Conservation (phyloP, 805 yeast species). For the Starmerella davenportii region DNA sequence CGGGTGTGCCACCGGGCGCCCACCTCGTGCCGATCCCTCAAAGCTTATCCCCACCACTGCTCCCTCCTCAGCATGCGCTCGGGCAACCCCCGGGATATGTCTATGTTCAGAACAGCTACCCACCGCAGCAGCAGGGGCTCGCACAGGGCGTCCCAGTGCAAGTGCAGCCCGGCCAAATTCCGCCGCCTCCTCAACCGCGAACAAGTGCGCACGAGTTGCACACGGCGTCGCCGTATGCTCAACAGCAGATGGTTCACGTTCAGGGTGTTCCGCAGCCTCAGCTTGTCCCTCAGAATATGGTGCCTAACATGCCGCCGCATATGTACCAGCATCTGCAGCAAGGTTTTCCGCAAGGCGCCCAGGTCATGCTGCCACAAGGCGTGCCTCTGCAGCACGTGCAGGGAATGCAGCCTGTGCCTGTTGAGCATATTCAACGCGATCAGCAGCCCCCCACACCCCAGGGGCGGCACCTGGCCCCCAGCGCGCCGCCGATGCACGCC, state of each 20-base stretch:
- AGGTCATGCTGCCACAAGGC: not conserved
- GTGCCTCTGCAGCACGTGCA: not conserved
- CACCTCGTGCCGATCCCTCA: not conserved
- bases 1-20: not conserved
- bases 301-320: conserved; percentile 2
- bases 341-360: not conserved
- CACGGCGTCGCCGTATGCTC: conserved; percentile 2
- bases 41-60: not conserved
- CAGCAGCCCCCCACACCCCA: not conserved
- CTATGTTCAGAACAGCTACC: not conserved
- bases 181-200: conserved; percentile 2
- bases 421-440: too few relatives aligned
- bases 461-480: not conserved
- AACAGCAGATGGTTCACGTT: conserved; percentile 3
- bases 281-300: conserved; percentile 7
- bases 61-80: not conserved
- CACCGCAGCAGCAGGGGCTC: conserved; percentile 2
- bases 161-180: conserved; percentile 3
- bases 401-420: not conserved
- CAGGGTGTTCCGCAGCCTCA: conserved; percentile 4
- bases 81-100: not conserved
- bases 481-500: not conserved
- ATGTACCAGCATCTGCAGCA: not conserved
- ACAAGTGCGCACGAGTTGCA: conserved; percentile 3
- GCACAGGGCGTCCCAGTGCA: conserved; percentile 1